Conservation (phyloP, 1,284 basidiomycete genomes). For the Ceratorhiza oryzae-sativae region DNA sequence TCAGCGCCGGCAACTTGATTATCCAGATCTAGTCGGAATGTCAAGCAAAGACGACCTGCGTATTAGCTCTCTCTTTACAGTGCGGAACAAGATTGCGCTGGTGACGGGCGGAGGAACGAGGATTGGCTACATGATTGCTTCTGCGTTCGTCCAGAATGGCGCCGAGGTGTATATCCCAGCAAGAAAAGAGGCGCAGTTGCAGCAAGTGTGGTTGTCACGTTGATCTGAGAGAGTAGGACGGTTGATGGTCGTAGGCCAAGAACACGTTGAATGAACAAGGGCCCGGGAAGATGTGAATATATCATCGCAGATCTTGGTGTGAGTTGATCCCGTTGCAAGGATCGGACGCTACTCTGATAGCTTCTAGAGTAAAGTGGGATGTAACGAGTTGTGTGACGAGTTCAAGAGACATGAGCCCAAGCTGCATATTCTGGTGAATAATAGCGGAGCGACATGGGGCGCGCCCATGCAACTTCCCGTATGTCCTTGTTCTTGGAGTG, state of each 20-base stretch:
- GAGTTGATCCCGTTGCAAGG: constrained; percentile 46
- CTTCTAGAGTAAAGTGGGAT: constrained; percentile 76
- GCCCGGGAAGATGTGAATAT: constrained; percentile 68
- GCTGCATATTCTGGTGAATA: constrained; percentile 81
- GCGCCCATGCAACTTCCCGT: constrained; percentile 73
- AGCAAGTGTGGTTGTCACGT: constrained; percentile 62
- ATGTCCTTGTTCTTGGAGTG: background rate
- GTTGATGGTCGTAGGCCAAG: constrained; percentile 14
- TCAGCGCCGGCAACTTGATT: background rate
- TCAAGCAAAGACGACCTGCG: constrained; percentile 60
- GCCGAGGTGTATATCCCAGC: constrained; percentile 86
- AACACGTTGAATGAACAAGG: constrained; percentile 65
- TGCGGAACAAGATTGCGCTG: constrained; percentile 72
- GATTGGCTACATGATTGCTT: constrained; percentile 81
- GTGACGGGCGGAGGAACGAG: constrained; percentile 83
- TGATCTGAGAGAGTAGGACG: background rate
- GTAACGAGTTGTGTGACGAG: constrained; percentile 72
- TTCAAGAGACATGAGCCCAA: constrained; percentile 73
- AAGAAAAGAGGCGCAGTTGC: constrained; percentile 76
- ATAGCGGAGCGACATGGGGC: constrained; percentile 84
- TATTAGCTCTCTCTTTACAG: constrained; percentile 69
- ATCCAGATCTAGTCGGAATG: background rate
- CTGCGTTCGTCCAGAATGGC: constrained; percentile 80
- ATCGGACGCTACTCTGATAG: constrained; percentile 11
- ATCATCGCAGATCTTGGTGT: constrained; percentile 76